These are phyloP conservation scores for Speleostelium caveatum DNA, from an alignment of 78 protist genomes.

Conservation along the genomic window DNA sequence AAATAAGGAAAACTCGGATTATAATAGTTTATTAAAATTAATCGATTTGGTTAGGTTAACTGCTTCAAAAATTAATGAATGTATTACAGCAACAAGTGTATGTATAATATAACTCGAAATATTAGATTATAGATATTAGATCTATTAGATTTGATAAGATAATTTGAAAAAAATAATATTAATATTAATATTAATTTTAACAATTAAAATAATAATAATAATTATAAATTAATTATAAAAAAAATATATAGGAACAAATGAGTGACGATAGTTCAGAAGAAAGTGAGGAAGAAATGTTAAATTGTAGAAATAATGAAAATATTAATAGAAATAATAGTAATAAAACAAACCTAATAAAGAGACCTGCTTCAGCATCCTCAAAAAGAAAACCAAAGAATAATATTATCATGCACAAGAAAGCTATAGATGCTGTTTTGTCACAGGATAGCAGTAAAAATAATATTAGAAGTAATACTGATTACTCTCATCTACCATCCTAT, in stretches of 20 bases:
- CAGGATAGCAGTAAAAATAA: neutral
- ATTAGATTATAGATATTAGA: neutral
- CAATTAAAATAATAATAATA: too few relatives aligned
- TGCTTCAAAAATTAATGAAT: constrained; percentile 50
- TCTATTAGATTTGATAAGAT: neutral
- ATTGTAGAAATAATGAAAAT: neutral
- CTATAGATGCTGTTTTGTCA: constrained; percentile 51
- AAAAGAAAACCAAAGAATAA: constrained; percentile 60
- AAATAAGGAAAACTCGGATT: constrained; percentile 58
- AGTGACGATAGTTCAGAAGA: too few relatives aligned
- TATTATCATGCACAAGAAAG: constrained; percentile 71
- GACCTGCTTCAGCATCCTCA: constrained; percentile 71
- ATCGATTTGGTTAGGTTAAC: constrained; percentile 21
- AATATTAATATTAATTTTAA: too few relatives aligned
- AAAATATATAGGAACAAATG: too few relatives aligned
- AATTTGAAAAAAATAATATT: too few relatives aligned
- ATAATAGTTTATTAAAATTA: constrained; percentile 5
- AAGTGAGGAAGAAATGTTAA: neutral
- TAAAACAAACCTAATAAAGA: neutral
- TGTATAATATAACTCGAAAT: neutral
- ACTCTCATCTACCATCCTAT: constrained; percentile 40
- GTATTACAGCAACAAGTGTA: constrained; percentile 45
- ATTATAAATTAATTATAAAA: too few relatives aligned
- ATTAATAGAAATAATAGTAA: neutral
- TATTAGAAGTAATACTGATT: neutral